Evolutionary conservation across 1,284 basidiomycete species (phyloP), one percentile per base, ranked within the genome.

Genomic region (Leccinum subspadiceum): DNA sequence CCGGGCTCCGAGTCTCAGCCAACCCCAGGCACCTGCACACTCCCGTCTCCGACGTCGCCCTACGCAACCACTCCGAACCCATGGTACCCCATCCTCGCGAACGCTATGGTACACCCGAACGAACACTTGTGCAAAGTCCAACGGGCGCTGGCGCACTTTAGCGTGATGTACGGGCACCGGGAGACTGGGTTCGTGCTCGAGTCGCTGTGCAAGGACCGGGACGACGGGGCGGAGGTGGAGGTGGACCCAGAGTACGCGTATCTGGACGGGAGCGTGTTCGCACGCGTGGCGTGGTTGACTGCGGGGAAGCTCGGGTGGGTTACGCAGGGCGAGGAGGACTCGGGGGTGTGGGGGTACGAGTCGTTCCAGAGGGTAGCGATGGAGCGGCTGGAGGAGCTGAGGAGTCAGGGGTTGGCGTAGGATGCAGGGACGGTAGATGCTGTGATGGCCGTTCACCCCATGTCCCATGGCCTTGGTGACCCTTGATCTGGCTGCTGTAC

Each of bases 101-200:
- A 64, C 31, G 65, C 74, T 3, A 22, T 76, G 20, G 65, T 71
- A 37, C 73, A 75, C 56, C 81, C 82, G 2, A 84, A 89, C 65
- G 84, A 87, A 61, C 88, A 90, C 68, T 68, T 88, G 3, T 78
- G 80, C 61, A 89, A 89, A 71, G 66, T 79, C 9, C 81, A 85
- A 66, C 79, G 87, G 15, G 75, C 86, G 3, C 71, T 89, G 24
- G 78, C 80, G 5, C 81, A 84, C 69, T 86, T 79, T 64, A 78
- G 75, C 0, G 60, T 69, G n/a, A 57, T 81, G 44, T 87, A 83
- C 57, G 84, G 85, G 3, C 66, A 70, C 29, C 69, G 76, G 8
- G 62, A 71, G 3, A 61, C 75, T 1, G 80, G 80, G 3, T 68
- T 76, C 33, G 71, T 77, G 50, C 65, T 65, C 48, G 70, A 64